Conservation (phyloP, 371 early-diverging fungal genomes). For the Quaeritorhiza haematococci region DNA sequence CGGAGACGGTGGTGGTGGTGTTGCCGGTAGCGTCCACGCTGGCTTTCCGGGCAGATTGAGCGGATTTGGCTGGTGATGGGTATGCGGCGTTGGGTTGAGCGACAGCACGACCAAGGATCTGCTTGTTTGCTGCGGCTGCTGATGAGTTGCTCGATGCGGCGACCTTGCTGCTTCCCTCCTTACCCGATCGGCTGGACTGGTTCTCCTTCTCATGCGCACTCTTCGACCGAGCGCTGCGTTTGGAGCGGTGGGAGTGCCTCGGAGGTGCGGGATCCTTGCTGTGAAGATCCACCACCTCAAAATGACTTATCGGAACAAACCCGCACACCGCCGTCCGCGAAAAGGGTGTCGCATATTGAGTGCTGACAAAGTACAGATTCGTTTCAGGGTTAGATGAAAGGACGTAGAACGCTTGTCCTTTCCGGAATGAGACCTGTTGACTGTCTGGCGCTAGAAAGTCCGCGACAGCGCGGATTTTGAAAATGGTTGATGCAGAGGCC, state of each 20-base stretch:
- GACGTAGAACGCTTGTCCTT: conserved; percentile 30
- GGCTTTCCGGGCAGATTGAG: too few species aligned
- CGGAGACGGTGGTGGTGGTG: too few species aligned
- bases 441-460: conserved; percentile 30
- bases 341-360: conserved; percentile 45
- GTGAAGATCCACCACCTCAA: conserved; percentile 33
- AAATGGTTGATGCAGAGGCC: too few species aligned
- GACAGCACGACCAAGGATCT: conserved; percentile 1
- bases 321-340: conserved; percentile 39
- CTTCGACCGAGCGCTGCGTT: too few species aligned
- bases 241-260: too few species aligned
- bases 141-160: not conserved
- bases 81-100: conserved; percentile 12
- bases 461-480: conserved; percentile 37
- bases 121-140: not conserved
- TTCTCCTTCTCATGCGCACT: not conserved
- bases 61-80: too few species aligned
- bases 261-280: conserved; percentile 21
- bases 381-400: conserved; percentile 25
- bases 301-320: conserved; percentile 34
- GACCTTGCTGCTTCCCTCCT: not conserved
- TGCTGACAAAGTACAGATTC: conserved; percentile 38
- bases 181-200: not conserved
- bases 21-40: too few species aligned
- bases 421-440: conserved; percentile 19